Percentiles rank a stretch among this genome's conserved stretches.
phyloP scores from a whole-genome alignment of 75 land plant genomes.

The Pinus albicaulis region DNA sequence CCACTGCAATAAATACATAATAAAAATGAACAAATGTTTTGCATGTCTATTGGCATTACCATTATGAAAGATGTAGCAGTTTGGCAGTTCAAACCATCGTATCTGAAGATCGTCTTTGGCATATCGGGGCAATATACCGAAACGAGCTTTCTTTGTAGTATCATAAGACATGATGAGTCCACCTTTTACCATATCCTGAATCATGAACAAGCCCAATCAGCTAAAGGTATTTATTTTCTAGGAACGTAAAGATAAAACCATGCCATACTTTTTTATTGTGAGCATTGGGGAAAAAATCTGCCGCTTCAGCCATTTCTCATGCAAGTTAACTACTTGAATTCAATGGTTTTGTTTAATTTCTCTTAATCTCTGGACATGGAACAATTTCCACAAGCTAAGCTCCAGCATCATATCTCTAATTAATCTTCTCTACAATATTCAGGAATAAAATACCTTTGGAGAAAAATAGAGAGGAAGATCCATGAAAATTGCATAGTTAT shows the following conservation, averaged over 20 bases:
- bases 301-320: background rate
- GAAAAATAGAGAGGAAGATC: conserved; percentile 82
- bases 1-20: background rate
- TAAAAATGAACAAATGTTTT: background rate
- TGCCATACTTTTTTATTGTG: background rate
- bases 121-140: conserved; percentile 95
- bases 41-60: conserved; percentile 33
- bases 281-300: background rate
- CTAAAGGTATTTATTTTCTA: background rate
- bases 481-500: conserved; percentile 96
- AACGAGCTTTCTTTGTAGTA: conserved; percentile 57
- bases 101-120: conserved; percentile 77
- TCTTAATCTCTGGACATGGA: background rate
- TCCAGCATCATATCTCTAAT: too few relatives aligned
- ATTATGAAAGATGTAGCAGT: conserved; percentile 92
- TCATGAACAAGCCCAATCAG: background rate
- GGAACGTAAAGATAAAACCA: background rate
- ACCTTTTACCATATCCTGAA: conserved; percentile 81
- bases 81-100: conserved; percentile 91
- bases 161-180: conserved; percentile 69
- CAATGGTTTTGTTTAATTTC: background rate
- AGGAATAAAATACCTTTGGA: conserved; percentile 57
- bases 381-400: background rate
- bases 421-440: background rate
- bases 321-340: background rate